phyloP scores from a whole-genome alignment of 306 rosid genomes.

The Pyrus betulifolia region DNA sequence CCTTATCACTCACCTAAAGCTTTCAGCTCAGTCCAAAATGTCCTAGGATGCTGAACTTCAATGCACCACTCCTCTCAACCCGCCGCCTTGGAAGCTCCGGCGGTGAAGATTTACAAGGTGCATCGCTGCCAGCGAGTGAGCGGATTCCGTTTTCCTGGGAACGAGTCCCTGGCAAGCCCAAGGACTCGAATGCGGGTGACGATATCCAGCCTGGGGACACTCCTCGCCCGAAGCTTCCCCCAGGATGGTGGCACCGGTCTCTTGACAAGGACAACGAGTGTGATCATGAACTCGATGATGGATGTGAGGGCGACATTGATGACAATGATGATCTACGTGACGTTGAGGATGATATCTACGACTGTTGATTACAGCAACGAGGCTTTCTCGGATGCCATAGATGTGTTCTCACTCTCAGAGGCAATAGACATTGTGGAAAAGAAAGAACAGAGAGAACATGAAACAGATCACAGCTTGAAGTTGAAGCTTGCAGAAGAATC shows the following conservation, averaged over 20 bases:
- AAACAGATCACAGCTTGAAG: slow-evolving; percentile 18
- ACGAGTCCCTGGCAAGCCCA: slow-evolving; percentile 65
- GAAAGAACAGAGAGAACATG: slow-evolving; percentile 17
- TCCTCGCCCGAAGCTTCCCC: slow-evolving; percentile 54
- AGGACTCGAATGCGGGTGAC: slow-evolving; percentile 11
- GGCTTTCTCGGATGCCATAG: slow-evolving; percentile 44
- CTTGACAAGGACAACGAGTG: slow-evolving; percentile 1
- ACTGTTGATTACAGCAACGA: slow-evolving; percentile 3
- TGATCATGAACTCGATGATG: background rate
- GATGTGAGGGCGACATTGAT: slow-evolving; percentile 21
- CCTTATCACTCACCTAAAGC: slow-evolving; percentile 10
- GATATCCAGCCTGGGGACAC: slow-evolving; percentile 9
- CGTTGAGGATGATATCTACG: background rate
- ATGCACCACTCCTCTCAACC: slow-evolving; percentile 63
- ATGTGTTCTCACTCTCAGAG: slow-evolving; percentile 70
- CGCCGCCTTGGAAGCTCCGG: slow-evolving; percentile 29
- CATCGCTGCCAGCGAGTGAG: slow-evolving; percentile 19
- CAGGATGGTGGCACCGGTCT: slow-evolving; percentile 36
- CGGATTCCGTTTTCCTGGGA: slow-evolving; percentile 90
- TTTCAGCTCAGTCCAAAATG: slow-evolving; percentile 16
- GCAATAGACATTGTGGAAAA: slow-evolving; percentile 75
- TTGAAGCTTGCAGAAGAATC: slow-evolving; percentile 46
- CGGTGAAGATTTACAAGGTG: background rate
- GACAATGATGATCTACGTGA: background rate
- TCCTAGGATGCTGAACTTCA: slow-evolving; percentile 59